A percentile compares a stretch with the other conserved stretches of the same genome.
Conservation (phyloP, 352 stramenopile species). For the Globisporangium orthogonon region DNA sequence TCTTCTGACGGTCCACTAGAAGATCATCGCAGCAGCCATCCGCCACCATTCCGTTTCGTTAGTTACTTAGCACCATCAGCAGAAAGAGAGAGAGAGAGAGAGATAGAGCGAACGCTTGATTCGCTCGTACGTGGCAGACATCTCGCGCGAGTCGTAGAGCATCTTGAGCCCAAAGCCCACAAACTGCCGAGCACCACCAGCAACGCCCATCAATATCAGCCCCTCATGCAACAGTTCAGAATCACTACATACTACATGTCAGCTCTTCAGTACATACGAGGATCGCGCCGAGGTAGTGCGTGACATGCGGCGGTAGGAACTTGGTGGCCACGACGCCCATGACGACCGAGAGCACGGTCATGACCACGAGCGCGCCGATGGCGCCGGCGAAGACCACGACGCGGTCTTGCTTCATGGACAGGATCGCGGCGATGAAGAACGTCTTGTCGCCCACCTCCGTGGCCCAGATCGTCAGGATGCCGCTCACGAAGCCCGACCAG, state of each 20-base stretch:
- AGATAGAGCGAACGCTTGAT: too few relatives aligned
- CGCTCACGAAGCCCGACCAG: constrained; percentile 82
- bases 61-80: neutral
- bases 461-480: constrained; percentile 95
- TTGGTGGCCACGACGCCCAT: constrained; percentile 95
- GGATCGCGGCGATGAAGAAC: constrained; percentile 98
- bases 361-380: constrained; percentile 93
- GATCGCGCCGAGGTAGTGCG: constrained; percentile 94
- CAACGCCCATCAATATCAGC: neutral
- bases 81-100: neutral
- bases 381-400: constrained; percentile 95
- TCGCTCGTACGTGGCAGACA: constrained; percentile 62
- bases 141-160: constrained; percentile 81
- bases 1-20: constrained; percentile 70
- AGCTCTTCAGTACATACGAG: constrained; percentile 53
- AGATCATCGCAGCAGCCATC: neutral
- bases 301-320: constrained; percentile 92
- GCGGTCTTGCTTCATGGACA: constrained; percentile 95
- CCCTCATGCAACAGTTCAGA: too few relatives aligned
- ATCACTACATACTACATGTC: too few relatives aligned
- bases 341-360: constrained; percentile 97
- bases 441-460: constrained; percentile 99
- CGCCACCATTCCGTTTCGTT: too few relatives aligned
- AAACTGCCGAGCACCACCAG: constrained; percentile 66
- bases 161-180: constrained; percentile 96